Conservation (phyloP, 495 filamentous ascomycete species). For the Lentithecium fluviatile region DNA sequence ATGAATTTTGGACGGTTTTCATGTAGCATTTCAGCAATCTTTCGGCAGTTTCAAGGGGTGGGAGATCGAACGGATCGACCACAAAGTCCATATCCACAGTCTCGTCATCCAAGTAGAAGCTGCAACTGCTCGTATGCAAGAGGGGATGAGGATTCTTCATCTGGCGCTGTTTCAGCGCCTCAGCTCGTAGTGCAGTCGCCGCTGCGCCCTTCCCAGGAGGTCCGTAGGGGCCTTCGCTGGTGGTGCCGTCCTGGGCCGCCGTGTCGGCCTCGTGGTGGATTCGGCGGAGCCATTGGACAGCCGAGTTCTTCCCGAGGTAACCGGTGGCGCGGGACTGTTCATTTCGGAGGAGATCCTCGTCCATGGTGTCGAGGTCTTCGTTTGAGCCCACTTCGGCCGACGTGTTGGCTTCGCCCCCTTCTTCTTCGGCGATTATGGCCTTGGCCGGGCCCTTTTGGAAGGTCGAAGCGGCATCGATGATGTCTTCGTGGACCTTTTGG, state of each 20-base stretch:
- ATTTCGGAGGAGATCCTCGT: constrained; percentile 59
- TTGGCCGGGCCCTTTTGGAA: constrained; percentile 4
- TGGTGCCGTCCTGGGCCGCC: neutral
- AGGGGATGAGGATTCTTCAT: neutral
- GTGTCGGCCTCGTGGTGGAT: constrained; percentile 33
- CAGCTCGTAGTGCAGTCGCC: constrained; percentile 24
- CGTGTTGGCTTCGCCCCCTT: constrained; percentile 44
- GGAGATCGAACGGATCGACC: constrained; percentile 53
- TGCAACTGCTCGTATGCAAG: constrained; percentile 23
- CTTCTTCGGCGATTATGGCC: constrained; percentile 27
- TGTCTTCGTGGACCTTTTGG: constrained; percentile 3
- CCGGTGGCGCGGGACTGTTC: constrained; percentile 51
- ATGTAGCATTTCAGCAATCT: constrained; percentile 59
- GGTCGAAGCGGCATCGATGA: constrained; percentile 10
- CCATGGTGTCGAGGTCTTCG: constrained; percentile 59
- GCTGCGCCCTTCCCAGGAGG: constrained; percentile 19
- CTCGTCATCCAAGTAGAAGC: constrained; percentile 58
- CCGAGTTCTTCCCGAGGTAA: constrained; percentile 61
- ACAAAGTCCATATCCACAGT: constrained; percentile 46
- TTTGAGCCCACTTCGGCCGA: constrained; percentile 61
- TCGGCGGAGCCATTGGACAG: constrained; percentile 59
- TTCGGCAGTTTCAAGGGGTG: constrained; percentile 53
- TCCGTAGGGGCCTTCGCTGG: constrained; percentile 15
- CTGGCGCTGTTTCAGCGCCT: constrained; percentile 36
- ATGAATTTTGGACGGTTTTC: constrained; percentile 57